Evolutionary conservation across 495 filamentous ascomycete species (phyloP), one percentile per base, ranked within the genome.

Genomic region (Annulohypoxylon bovei): DNA sequence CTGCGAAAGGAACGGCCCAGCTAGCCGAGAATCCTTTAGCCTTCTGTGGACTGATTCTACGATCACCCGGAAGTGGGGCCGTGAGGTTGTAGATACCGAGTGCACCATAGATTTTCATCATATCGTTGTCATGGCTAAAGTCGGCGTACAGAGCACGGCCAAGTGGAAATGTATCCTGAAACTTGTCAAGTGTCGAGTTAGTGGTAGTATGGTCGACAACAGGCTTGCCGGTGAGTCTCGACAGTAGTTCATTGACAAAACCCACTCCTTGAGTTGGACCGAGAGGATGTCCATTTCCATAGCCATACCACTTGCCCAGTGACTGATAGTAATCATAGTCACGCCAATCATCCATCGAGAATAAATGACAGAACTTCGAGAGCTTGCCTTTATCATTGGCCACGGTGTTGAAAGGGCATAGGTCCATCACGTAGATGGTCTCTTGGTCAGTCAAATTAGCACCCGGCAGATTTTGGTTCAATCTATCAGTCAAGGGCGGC

Each of bases 71-170:
- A 4, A 85, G 83, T 35, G 79, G 82, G 6, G 55, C 71, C 0
- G 88, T 91, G 22, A 71, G 76, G 33, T 92, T 90, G 75, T 92
- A 95, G 57, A 96, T 68, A 0, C 92, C 90, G 63, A 97, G 72
- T 0, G 93, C 92, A 16, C 85, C 86, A 77, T 91, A 89, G 30
- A 93, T 87, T 16, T 83, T 82, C 12, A 88, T 87, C 87, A 96
- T 90, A 64, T 91, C 88, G 75, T 95, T 96, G 78, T 97, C 93
- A 73, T 97, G 93, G 20, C 88, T 90, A 75, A 97, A 96, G 78
- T 97, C 93, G 0, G 92, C 93, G 65, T 93, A 97, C 3, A 95
- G 76, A 23, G 57, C 79, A 16, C 80, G 77, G 42, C 87, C 82
- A 7, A 95, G 75, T 0, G 93, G 92, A 72, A 96, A 97, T 0